Base-by-base conservation (phyloP, 2,329 filamentous ascomycete species). In the Aspergillus luchuensis region DNA sequence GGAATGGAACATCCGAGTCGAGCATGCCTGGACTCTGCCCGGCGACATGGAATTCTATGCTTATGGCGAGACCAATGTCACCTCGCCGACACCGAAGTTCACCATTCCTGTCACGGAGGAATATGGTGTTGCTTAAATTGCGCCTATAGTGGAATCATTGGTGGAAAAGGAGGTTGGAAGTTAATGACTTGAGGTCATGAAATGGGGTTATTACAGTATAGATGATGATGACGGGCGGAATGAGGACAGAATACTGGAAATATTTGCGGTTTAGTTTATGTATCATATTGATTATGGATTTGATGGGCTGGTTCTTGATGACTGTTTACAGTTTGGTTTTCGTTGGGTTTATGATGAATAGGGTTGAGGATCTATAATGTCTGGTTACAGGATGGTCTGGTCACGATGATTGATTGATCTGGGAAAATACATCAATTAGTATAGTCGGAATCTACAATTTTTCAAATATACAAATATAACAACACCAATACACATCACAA, bases 91-190 rank as follows among this genome's bases (percentile, higher is more conserved):
- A 23, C 58, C 43, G 21, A 52, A 54, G 47, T 74, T 73, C 62
- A 65, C 55, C 15, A 67, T 70, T 41, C 63, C 61, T 1, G 68
- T 69, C 28, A 62, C 57, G 8, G 56, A 66, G 49, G 58, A 63
- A 50, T 72, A 71, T 62, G 72, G 72, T 19, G 70, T 69, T 57
- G 69, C 69, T 11, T 74, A 66, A 67, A 59, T 28, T 28, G 33
- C 41, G 8, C 4, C n/a, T 11, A n/a, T 11, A 8, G 17, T 5
- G 23, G n/a, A 11, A 17, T 15, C 41, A 17, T 15, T 47, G 45
- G 5, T 15, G 10, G 17, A 49, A 8, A 48, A 51, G 17, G 11
- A 39, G 38, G 33, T 6, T n/a, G 21, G 23, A 4, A 21, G 23
- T 25, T 2, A 10, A 3, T 50, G 47, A 50, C 47, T 50, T 33